Conservation (phyloP, 2,329 filamentous ascomycete species). For the Ascochyta pisi region DNA sequence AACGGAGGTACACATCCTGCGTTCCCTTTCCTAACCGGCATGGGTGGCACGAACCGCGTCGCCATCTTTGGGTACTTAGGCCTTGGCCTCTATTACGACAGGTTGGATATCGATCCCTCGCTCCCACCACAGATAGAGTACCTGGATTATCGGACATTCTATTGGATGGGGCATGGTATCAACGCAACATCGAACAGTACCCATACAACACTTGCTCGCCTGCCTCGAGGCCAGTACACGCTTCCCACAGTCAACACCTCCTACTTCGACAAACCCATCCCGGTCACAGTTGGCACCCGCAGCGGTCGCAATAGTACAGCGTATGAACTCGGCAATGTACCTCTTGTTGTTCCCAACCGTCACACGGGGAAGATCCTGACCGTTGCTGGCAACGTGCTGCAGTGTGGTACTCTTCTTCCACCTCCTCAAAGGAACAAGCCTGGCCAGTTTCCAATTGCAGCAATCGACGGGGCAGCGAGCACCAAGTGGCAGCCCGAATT, state of each 20-base stretch:
- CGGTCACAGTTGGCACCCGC: constrained; percentile 61
- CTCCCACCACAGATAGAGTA: constrained; percentile 66
- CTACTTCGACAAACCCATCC: constrained; percentile 63
- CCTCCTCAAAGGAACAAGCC: constrained; percentile 54
- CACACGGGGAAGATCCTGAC: constrained; percentile 63
- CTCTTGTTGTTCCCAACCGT: constrained; percentile 65
- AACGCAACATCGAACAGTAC: constrained; percentile 61
- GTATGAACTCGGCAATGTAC: constrained; percentile 58
- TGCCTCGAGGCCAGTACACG: constrained; percentile 47
- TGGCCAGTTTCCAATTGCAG: constrained; percentile 73
- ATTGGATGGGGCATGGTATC: constrained; percentile 70
- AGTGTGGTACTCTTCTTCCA: constrained; percentile 63
- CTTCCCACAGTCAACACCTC: constrained; percentile 61
- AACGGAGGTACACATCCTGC: constrained; percentile 74
- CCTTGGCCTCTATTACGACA: constrained; percentile 65
- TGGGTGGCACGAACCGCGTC: constrained; percentile 73
- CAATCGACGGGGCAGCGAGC: constrained; percentile 69
- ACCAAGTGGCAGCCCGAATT: constrained; percentile 70
- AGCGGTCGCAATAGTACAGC: constrained; percentile 40
- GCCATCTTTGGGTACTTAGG: constrained; percentile 72
- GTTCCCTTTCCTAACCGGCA: constrained; percentile 74
- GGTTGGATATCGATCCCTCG: constrained; percentile 68
- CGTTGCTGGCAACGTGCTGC: constrained; percentile 65
- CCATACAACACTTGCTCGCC: constrained; percentile 67
- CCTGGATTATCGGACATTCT: constrained; percentile 67